These are phyloP conservation scores for Plectosphaerella sp. DNA, from an alignment of 2,329 filamentous ascomycete species.

Conservation along the genomic window DNA sequence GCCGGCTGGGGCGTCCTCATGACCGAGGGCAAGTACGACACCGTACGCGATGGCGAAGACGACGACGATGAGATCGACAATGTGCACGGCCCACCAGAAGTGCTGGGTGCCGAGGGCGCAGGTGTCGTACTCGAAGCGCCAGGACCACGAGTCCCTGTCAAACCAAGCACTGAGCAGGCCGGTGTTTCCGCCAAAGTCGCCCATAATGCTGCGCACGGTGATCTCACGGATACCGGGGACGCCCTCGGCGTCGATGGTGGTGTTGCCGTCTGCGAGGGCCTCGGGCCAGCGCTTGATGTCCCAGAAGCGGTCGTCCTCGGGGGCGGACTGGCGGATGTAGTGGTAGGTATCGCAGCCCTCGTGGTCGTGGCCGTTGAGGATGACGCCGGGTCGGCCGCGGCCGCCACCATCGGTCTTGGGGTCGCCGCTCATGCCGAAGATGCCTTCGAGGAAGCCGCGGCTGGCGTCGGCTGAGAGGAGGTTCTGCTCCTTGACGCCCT, in stretches of 20 bases:
- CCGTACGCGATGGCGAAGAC: conserved; percentile 22
- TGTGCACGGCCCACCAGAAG: conserved; percentile 89
- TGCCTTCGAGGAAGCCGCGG: conserved; percentile 72
- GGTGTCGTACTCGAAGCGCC: conserved; percentile 75
- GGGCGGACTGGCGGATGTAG: conserved; percentile 61
- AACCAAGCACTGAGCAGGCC: conserved; percentile 90
- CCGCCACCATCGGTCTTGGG: conserved; percentile 54
- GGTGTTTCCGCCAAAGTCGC: conserved; percentile 87
- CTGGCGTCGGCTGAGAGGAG: conserved; percentile 72
- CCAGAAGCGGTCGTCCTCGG: conserved; percentile 40
- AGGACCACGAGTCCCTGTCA: conserved; percentile 65
- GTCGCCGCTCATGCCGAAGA: conserved; percentile 73
- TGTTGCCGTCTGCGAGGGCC: conserved; percentile 26
- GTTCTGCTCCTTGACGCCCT: conserved; percentile 84
- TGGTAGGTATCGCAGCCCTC: conserved; percentile 90
- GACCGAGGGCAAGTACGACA: conserved; percentile 7
- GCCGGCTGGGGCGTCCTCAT: too few species aligned
- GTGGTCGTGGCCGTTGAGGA: conserved; percentile 93
- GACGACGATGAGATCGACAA: conserved; percentile 55
- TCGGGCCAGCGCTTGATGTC: conserved; percentile 43
- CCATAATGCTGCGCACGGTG: conserved; percentile 98
- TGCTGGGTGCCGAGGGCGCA: conserved; percentile 84
- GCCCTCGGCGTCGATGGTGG: conserved; percentile 34
- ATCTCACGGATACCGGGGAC: conserved; percentile 75
- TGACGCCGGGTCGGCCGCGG: conserved; percentile 66